Base-by-base conservation (phyloP, 495 filamentous ascomycete species). In the Hyphodiscus hymeniophilus region DNA sequence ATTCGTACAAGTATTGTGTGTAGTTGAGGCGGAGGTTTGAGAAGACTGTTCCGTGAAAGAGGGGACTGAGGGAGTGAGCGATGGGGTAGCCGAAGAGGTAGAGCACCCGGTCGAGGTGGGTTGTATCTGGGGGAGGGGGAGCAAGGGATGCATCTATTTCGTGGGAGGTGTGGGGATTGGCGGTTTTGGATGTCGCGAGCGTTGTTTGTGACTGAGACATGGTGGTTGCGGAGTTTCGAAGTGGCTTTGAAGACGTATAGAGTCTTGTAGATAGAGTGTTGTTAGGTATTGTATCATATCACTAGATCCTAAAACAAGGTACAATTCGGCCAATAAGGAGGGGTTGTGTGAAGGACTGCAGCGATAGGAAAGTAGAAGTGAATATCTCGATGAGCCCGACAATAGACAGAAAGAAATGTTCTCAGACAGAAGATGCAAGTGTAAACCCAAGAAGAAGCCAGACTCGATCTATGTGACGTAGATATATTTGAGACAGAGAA, bases 41-140 rank as follows among this genome's bases (percentile, higher is more conserved):
- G 70, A 81, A 88, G 46, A 86, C 70, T 28, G 80, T 77, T 51
- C 75, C 64, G 61, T 87, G 84, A 10, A 88, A 71, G 15, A 80
- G 71, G 0, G 84, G 84, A 10, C 81, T 84, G 60, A 85, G 68
- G n/a, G 81, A 85, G 58, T 85, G 82, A 7, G 77, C 51, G 15
- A 73, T 63, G 26, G 69, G 67, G 41, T 70, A 62, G 43, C 77
- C 76, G 46, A 80, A 79, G 30, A 79, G 69, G 48, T 73, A 80
- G 52, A 65, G 65, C 51, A 76, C 66, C 3, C 62, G 59, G 38
- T 72, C 68, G 13, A 74, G 66, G 12, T 66, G 62, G 38, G 60
- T 59, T 51, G 18, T 54, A 35, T 18, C 54, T 41, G 41, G 51
- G 2, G 33, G 13, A 3, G 51, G 43, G n/a, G 51, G 42, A 16